These are phyloP conservation scores for Mycena belliarum DNA, from an alignment of 768 basidiomycete species.

Conservation along the genomic window DNA sequence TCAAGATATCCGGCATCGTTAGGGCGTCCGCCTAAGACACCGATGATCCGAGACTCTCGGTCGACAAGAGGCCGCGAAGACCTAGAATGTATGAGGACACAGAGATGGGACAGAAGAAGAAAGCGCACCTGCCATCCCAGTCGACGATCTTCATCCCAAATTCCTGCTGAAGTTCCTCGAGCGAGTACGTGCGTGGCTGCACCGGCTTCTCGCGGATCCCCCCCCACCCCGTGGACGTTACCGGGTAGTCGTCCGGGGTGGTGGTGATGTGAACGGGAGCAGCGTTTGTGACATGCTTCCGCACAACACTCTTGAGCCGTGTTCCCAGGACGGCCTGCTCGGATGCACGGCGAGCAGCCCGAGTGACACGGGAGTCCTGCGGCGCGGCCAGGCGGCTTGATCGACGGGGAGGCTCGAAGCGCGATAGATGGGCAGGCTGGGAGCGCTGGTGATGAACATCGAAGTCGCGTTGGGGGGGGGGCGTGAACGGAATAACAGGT, in stretches of 20 bases:
- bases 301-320: not conserved
- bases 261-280: not conserved
- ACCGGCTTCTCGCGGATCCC: not conserved
- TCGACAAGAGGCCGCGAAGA: not conserved
- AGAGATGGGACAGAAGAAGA: not conserved
- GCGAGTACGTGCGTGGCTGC: not conserved
- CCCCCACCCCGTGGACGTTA: no score
- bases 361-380: not conserved
- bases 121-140: not conserved
- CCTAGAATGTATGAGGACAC: not conserved
- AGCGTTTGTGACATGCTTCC: not conserved
- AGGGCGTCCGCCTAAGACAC: not conserved
- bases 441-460: no score
- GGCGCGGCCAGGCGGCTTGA: no score
- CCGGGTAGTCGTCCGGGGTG: not conserved
- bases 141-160: not conserved
- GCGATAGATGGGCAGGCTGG: no score
- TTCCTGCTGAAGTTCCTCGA: not conserved
- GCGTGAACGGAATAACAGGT: not conserved
- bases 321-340: not conserved
- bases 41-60: not conserved
- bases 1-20: not conserved
- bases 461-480: no score
- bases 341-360: no score
- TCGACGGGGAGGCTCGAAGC: no score